Percentiles rank a stretch among this genome's conserved stretches.
phyloP scores from a whole-genome alignment of 148 eudicot species.

The Selenicereus undatus region DNA sequence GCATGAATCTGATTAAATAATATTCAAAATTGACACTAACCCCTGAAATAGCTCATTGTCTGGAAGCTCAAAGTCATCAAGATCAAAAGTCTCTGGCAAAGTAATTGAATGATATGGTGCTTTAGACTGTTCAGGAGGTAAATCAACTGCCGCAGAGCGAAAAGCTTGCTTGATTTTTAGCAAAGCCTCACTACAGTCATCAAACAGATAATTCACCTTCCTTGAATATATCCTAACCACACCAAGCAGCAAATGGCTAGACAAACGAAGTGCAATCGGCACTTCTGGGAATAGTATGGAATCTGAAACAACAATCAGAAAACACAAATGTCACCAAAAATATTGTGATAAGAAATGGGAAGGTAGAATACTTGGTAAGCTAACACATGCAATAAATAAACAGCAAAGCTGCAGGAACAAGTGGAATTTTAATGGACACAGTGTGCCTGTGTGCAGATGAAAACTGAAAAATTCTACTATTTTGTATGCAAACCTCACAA shows the following conservation, averaged over 20 bases:
- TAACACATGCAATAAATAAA: background rate
- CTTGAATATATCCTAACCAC: conserved; percentile 95
- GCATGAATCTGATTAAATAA: background rate
- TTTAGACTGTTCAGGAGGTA: conserved; percentile 93
- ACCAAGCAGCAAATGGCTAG: conserved; percentile 97
- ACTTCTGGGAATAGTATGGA: conserved; percentile 88
- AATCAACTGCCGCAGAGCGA: conserved; percentile 90
- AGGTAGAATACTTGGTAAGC: background rate
- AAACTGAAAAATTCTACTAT: too few relatives aligned
- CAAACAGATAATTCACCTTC: conserved; percentile 91
- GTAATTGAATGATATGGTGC: conserved; percentile 99
- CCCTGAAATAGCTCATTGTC: conserved; percentile 76
- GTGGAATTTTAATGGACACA: too few relatives aligned
- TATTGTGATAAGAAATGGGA: background rate
- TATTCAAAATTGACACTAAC: conserved; percentile 33
- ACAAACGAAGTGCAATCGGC: conserved; percentile 92
- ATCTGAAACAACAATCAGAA: conserved; percentile 42
- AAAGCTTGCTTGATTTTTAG: conserved; percentile 94
- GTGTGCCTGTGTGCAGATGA: too few relatives aligned
- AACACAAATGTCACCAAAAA: background rate
- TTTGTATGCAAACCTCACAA: too few relatives aligned
- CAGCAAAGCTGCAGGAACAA: background rate
- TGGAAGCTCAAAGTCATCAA: conserved; percentile 98
- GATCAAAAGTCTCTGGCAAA: conserved; percentile 97
- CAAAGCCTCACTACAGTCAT: conserved; percentile 95